Percentiles rank a stretch among this genome's conserved stretches.
Conservation (phyloP, 441 rosid species). For the Mallotus repandus region DNA sequence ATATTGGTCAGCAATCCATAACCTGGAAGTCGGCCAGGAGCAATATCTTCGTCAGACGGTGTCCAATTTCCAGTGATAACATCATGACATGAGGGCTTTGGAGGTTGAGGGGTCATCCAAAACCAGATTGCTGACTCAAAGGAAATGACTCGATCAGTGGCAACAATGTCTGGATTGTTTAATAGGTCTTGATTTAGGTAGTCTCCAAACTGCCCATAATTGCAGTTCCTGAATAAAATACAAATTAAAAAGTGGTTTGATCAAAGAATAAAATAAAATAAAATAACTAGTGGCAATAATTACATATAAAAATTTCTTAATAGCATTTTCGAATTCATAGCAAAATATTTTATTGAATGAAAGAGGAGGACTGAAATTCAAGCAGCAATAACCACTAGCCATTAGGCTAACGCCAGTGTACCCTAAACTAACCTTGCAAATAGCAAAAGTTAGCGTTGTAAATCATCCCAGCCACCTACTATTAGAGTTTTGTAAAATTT, state of each 20-base stretch:
- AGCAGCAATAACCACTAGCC: too few relatives aligned
- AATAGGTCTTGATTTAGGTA: conserved; percentile 38
- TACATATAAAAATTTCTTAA: too few relatives aligned
- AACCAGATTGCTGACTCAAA: conserved; percentile 59
- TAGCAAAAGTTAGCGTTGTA: too few relatives aligned
- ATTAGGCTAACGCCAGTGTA: too few relatives aligned
- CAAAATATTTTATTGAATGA: too few relatives aligned
- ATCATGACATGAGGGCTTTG: conserved; percentile 50
- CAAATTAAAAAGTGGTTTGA: not conserved
- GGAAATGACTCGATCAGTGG: conserved; percentile 41
- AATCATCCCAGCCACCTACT: too few relatives aligned
- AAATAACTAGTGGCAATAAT: too few relatives aligned
- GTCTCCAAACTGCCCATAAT: conserved; percentile 45
- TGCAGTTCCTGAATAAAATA: conserved; percentile 45
- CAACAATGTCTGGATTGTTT: conserved; percentile 41
- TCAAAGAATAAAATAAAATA: too few relatives aligned
- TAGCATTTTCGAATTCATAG: too few relatives aligned
- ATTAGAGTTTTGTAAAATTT: too few relatives aligned
- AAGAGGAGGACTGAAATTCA: too few relatives aligned
- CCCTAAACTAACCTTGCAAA: too few relatives aligned
- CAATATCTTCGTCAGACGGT: conserved; percentile 31
- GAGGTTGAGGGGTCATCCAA: conserved; percentile 55
- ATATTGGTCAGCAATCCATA: conserved; percentile 50
- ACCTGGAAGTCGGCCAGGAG: conserved; percentile 34
- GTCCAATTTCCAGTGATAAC: conserved; percentile 39